Conservation (phyloP, 78 protist genomes). For the Diacronema lutheri region DNA sequence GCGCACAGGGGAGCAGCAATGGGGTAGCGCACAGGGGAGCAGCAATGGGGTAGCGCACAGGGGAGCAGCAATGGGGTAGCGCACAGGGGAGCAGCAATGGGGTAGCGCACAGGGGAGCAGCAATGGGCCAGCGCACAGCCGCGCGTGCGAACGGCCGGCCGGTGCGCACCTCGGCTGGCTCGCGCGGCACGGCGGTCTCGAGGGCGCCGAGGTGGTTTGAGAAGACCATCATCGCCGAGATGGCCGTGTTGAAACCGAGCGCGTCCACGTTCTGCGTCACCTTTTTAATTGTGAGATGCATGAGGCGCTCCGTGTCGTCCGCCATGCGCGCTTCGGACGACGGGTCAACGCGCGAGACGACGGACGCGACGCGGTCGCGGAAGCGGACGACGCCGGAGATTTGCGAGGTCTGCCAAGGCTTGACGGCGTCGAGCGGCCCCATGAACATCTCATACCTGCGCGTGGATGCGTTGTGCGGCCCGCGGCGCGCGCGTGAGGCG, state of each 20-base stretch:
- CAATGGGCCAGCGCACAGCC: too few species aligned
- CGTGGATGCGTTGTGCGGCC: too few species aligned
- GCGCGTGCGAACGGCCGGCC: too few species aligned
- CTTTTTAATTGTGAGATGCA: conserved; percentile 15
- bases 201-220: not conserved
- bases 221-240: conserved; percentile 37
- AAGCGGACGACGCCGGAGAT: conserved; percentile 34
- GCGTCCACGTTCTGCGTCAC: not conserved
- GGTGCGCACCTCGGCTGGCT: too few species aligned
- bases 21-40: too few species aligned
- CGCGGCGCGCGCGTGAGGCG: too few species aligned
- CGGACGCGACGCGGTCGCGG: conserved; percentile 1
- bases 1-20: too few species aligned
- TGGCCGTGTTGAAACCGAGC: conserved; percentile 42
- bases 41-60: too few species aligned
- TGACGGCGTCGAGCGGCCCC: conserved; percentile 50
- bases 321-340: not conserved
- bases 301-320: conserved; percentile 4
- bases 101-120: too few species aligned
- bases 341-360: not conserved
- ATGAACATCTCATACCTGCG: conserved; percentile 56
- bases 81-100: too few species aligned
- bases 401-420: conserved; percentile 41
- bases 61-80: too few species aligned
- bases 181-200: not conserved